phyloP scores from a whole-genome alignment of 768 basidiomycete genomes.

The Nevesoporus exiguus region DNA sequence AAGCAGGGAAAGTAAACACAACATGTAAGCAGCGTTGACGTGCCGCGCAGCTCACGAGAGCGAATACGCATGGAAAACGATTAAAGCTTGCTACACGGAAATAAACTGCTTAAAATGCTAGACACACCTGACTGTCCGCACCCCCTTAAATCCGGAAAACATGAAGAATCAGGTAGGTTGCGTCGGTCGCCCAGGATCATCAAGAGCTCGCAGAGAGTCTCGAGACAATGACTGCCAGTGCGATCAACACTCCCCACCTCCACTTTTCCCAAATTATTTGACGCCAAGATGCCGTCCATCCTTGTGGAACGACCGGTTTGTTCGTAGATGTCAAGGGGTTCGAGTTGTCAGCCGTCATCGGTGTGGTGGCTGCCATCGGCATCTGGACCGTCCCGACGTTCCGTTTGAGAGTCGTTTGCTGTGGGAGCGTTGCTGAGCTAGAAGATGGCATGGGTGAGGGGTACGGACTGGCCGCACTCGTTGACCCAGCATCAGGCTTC shows the following conservation, averaged over 20 bases:
- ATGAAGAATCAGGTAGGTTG: conserved; percentile 3
- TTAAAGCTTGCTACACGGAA: conserved; percentile 11
- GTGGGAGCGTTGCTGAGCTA: conserved; percentile 19
- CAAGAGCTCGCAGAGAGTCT: conserved; percentile 57
- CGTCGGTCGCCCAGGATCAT: conserved; percentile 2
- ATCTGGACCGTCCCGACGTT: conserved; percentile 19
- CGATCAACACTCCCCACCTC: conserved; percentile 78
- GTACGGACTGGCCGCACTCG: conserved; percentile 17
- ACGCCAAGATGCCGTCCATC: conserved; percentile 61
- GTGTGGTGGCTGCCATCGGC: conserved; percentile 14
- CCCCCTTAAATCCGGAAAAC: conserved; percentile 15
- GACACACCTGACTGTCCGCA: conserved; percentile 19
- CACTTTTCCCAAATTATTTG: conserved; percentile 78
- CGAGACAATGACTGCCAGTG: conserved; percentile 73
- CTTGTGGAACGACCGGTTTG: conserved; percentile 36
- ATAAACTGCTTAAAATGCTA: conserved; percentile 16
- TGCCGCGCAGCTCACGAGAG: conserved; percentile 4
- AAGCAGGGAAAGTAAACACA: conserved; percentile 7
- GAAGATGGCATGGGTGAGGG: conserved; percentile 17
- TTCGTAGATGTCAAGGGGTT: conserved; percentile 24
- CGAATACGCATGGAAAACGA: conserved; percentile 4
- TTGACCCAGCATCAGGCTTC: conserved; percentile 34
- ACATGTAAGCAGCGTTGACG: conserved; percentile 8
- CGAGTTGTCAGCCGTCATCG: conserved; percentile 14
- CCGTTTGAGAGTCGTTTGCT: conserved; percentile 21